Evolutionary conservation across 192 early-diverging fungal species (phyloP).

Genomic region (Phlyctochytrium planicorne): DNA sequence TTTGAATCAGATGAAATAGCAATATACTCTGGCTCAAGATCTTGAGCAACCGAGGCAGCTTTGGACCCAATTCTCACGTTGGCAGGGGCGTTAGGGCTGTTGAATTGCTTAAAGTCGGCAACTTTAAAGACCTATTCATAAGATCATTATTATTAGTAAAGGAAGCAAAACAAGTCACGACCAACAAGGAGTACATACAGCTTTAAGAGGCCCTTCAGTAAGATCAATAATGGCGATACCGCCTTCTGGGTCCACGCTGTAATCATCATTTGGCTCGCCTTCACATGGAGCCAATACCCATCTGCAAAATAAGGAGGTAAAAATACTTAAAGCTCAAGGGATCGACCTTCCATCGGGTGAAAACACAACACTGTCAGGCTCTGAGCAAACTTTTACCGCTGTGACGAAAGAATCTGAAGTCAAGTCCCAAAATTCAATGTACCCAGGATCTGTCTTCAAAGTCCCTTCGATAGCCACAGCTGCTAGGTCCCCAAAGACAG

Average conservation of each 20-base stretch:
- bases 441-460: not conserved
- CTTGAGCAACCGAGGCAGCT: not conserved
- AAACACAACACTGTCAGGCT: not conserved
- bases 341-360: not conserved
- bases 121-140: not conserved
- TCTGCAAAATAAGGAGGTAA: too few species aligned
- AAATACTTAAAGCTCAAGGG: too few species aligned
- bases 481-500: not conserved
- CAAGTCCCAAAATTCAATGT: conserved; percentile 1
- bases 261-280: not conserved
- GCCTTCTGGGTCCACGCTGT: not conserved
- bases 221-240: not conserved
- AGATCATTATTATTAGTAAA: not conserved
- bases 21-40: not conserved
- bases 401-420: not conserved
- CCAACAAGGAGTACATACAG: not conserved
- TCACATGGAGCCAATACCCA: not conserved
- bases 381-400: not conserved
- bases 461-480: not conserved
- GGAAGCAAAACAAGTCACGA: not conserved
- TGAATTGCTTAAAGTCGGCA: not conserved
- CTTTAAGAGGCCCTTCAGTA: not conserved
- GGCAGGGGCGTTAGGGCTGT: not conserved
- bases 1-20: not conserved
- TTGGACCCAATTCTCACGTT: not conserved